Evolutionary conservation across 1,284 basidiomycete genomes (phyloP), one percentile per base, ranked within the genome.

Genomic region (Boletus sp.): DNA sequence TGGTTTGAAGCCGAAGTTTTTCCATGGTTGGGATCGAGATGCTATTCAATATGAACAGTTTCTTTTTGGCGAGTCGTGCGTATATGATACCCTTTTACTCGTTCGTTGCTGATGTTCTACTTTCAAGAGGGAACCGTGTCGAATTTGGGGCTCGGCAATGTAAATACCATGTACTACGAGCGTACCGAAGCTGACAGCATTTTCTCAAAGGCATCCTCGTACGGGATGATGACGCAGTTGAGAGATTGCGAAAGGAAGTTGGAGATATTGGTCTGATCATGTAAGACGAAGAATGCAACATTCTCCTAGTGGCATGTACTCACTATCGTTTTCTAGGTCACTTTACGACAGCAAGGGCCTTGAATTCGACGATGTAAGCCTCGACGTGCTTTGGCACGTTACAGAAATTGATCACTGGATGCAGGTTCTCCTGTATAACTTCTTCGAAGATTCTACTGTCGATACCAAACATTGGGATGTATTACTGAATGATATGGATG

Each of bases 301-400:
- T 7, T 43, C 9, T 64, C 8, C 55, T 44, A 33, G 14, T 14
- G 10, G 13, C 10, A 0, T 38, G 16, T 37, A 51, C 11, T 59
- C 35, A 55, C 33, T 16, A 8, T 31, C 31, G 2, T 46, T 40
- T 46, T 25, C 10, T 57, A 90, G 89, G 77, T 91, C 89, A 0
- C 70, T 90, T 1, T 89, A 88, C 62, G 87, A 91, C 55, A 86
- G 83, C 78, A 91, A 91, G 70, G 89, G 90, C 1, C 75, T 90
- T 1, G 89, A 90, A 68, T 90, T 90, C 67, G 81, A 90, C 64
- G 88, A 90, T 59, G 87, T 88, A 61, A 58, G 80, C 16, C 25
- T 53, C 11, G 14, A 21, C 6, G n/a, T 30, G 23, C 23, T n/a
- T 3, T 1, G 13, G 31, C 8, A 2, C 6, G 16, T 19, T 48